Evolutionary conservation across 2,329 filamentous ascomycete genomes (phyloP).

Genomic region (Malbranchea cinnamomea): DNA sequence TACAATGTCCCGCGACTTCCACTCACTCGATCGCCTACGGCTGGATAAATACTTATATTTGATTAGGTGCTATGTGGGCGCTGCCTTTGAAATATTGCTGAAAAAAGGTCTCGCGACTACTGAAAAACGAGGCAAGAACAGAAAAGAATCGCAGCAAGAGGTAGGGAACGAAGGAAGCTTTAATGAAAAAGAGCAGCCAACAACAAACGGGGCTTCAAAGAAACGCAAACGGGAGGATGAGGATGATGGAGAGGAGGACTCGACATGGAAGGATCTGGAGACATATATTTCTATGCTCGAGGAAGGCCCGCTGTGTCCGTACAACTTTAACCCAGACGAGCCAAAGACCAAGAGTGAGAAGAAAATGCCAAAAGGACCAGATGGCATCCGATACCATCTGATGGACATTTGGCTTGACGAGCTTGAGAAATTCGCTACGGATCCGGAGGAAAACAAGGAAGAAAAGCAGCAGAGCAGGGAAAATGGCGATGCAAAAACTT

Average conservation of each 20-base stretch:
- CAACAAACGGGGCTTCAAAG: constrained; percentile 7
- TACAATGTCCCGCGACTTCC: constrained; percentile 55
- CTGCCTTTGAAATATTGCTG: constrained; percentile 42
- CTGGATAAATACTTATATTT: constrained; percentile 91
- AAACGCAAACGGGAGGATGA: constrained; percentile 3
- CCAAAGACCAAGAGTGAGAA: constrained; percentile 8
- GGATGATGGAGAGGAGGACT: constrained; percentile 11
- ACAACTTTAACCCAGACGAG: constrained; percentile 21
- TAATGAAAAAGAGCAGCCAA: constrained; percentile 10
- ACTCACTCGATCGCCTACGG: constrained; percentile 54
- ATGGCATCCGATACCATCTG: constrained; percentile 74
- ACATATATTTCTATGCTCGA: constrained; percentile 26
- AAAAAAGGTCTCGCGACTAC: constrained; percentile 13
- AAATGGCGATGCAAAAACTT: constrained; percentile 11
- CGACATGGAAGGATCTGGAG: constrained; percentile 17
- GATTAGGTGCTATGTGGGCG: constrained; percentile 60
- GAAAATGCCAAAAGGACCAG: constrained; percentile 47
- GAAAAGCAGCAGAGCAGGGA: constrained; percentile 21
- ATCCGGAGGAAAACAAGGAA: constrained; percentile 25
- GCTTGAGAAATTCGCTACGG: constrained; percentile 52
- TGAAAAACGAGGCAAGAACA: constrained; percentile 12
- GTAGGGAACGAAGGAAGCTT: constrained; percentile 8
- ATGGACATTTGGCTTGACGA: constrained; percentile 89
- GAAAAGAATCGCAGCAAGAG: constrained; percentile 16
- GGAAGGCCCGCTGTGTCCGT: constrained; percentile 24